Conservation (phyloP, 208 protist genomes). For the Trichomonas tenax region DNA sequence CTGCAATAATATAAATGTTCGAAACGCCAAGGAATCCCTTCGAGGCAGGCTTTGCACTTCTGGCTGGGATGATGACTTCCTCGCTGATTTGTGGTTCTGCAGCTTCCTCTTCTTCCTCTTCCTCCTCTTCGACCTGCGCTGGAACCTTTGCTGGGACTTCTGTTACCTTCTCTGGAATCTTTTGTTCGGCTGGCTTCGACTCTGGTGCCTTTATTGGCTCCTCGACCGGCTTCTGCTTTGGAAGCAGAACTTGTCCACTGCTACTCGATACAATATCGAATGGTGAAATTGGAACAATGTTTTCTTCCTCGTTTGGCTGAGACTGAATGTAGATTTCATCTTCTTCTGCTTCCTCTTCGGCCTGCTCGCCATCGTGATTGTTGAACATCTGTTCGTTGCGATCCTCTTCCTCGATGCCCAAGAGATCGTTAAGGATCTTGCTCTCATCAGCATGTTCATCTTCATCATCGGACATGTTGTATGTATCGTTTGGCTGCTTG, state of each 20-base stretch:
- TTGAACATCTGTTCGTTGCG: neutral
- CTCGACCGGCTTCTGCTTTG: neutral
- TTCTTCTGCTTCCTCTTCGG: neutral
- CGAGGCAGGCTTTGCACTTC: neutral
- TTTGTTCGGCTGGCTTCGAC: neutral
- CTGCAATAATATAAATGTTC: neutral
- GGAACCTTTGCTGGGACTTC: neutral
- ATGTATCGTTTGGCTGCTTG: neutral
- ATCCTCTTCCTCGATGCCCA: neutral
- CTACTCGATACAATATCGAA: neutral
- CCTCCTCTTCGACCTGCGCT: neutral
- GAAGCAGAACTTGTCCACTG: neutral
- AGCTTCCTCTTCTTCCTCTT: neutral
- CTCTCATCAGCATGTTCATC: neutral
- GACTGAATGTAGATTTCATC: neutral
- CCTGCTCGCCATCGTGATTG: neutral
- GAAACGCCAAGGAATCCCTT: neutral
- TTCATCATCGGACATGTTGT: neutral
- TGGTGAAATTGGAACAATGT: neutral
- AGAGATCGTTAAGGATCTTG: neutral
- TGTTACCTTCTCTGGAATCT: neutral
- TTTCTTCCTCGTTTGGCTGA: neutral
- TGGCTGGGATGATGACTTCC: neutral
- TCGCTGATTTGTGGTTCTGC: too few relatives aligned
- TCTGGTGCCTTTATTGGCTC: neutral